Evolutionary conservation across 2,329 filamentous ascomycete genomes (phyloP).

Genomic region (Penicillium brevicompactum): DNA sequence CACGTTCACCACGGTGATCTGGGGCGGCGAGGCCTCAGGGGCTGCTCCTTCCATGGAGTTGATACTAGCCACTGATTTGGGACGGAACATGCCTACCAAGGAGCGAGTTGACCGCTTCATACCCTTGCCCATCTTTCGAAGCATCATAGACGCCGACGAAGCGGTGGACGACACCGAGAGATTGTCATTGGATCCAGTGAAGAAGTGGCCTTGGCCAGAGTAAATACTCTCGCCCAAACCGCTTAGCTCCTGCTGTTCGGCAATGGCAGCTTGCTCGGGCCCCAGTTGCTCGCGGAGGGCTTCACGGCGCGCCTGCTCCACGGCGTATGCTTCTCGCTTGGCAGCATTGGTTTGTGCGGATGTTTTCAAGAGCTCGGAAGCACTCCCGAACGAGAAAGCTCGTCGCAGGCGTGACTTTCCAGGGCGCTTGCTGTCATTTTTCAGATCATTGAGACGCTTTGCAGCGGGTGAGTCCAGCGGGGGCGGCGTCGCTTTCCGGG

Average conservation of each 20-base stretch:
- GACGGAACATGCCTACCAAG: conserved; percentile 89
- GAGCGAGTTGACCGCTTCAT: conserved; percentile 93
- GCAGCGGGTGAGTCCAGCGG: conserved; percentile 67
- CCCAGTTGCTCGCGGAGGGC: conserved; percentile 70
- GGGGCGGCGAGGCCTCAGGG: conserved; percentile 70
- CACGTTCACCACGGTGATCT: conserved; percentile 92
- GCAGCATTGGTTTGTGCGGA: conserved; percentile 63
- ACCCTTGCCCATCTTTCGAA: conserved; percentile 98
- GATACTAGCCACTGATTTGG: conserved; percentile 85
- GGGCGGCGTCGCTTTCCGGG: conserved; percentile 36
- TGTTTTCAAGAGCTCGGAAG: conserved; percentile 81
- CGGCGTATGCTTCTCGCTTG: conserved; percentile 47
- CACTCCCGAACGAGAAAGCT: conserved; percentile 95
- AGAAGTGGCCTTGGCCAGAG: conserved; percentile 78
- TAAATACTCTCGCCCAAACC: conserved; percentile 95
- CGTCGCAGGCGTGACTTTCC: conserved; percentile 84
- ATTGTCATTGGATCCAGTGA: conserved; percentile 91
- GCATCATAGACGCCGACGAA: conserved; percentile 53
- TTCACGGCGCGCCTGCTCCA: conserved; percentile 66
- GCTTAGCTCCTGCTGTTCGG: conserved; percentile 85
- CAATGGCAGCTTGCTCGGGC: conserved; percentile 88
- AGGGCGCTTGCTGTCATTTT: conserved; percentile 75
- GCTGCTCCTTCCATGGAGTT: conserved; percentile 66
- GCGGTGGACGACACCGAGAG: conserved; percentile 58
- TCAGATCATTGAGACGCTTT: conserved; percentile 82